Percentiles rank a stretch among this genome's conserved stretches.
These are phyloP conservation scores for Astragalus glycyphyllos DNA, from an alignment of 306 rosid species.

Conservation along the genomic window DNA sequence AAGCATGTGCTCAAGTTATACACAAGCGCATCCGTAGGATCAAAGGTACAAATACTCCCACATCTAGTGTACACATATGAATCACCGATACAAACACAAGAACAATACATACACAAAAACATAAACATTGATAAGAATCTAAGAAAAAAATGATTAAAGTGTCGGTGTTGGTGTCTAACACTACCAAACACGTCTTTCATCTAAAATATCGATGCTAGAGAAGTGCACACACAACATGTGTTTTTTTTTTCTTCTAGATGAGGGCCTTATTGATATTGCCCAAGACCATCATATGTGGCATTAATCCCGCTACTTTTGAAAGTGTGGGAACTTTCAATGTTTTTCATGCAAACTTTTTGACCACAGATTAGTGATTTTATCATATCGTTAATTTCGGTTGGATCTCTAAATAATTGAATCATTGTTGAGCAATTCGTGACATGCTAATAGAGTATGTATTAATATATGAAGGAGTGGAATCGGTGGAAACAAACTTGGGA, in stretches of 20 bases:
- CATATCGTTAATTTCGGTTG: neutral
- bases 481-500: conserved; percentile 78
- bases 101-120: too few relatives aligned
- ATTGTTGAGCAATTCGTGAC: neutral
- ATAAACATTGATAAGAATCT: too few relatives aligned
- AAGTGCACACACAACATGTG: too few relatives aligned
- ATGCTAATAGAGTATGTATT: neutral
- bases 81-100: too few relatives aligned
- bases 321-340: conserved; percentile 10
- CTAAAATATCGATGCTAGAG: too few relatives aligned
- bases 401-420: neutral
- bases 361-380: conserved; percentile 3
- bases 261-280: too few relatives aligned
- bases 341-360: conserved; percentile 33
- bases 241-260: too few relatives aligned
- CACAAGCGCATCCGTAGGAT: conserved; percentile 79
- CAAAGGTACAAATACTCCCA: conserved; percentile 57
- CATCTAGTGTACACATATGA: too few relatives aligned
- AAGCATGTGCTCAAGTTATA: conserved; percentile 86
- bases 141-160: too few relatives aligned
- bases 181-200: too few relatives aligned
- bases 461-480: conserved; percentile 75
- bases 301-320: conserved; percentile 36
- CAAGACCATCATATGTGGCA: conserved; percentile 32
- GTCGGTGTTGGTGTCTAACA: too few relatives aligned